phyloP scores from a whole-genome alignment of 495 filamentous ascomycete species.

The Thermochaetoides thermophila region DNA sequence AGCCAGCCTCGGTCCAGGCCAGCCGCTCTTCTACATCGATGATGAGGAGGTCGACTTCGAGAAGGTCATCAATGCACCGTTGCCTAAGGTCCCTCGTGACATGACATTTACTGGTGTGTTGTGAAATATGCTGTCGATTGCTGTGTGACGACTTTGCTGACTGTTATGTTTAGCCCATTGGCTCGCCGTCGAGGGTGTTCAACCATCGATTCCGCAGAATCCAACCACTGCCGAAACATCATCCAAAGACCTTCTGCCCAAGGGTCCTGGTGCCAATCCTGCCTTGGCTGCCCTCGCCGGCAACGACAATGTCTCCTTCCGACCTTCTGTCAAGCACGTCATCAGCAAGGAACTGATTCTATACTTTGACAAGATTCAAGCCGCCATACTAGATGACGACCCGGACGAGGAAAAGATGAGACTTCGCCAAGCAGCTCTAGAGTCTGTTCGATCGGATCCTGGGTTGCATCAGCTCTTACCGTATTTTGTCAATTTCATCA shows the following conservation, averaged over 20 bases:
- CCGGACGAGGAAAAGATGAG: slow-evolving; percentile 52
- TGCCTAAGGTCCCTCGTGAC: slow-evolving; percentile 91
- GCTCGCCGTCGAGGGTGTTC: slow-evolving; percentile 90
- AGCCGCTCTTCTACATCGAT: slow-evolving; percentile 92
- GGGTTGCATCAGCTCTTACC: slow-evolving; percentile 89
- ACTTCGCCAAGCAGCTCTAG: slow-evolving; percentile 70
- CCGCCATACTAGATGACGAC: slow-evolving; percentile 67
- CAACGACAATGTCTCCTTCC: slow-evolving; percentile 65
- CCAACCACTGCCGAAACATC: slow-evolving; percentile 69
- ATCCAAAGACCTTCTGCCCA: slow-evolving; percentile 70
- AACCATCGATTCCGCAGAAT: slow-evolving; percentile 91
- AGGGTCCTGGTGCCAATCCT: slow-evolving; percentile 73
- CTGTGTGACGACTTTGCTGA: not conserved
- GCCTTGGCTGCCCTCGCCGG: slow-evolving; percentile 70
- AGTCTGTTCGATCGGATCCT: slow-evolving; percentile 69
- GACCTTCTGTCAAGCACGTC: slow-evolving; percentile 86
- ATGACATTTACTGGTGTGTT: slow-evolving; percentile 72
- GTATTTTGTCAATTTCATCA: slow-evolving; percentile 89
- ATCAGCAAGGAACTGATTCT: slow-evolving; percentile 87
- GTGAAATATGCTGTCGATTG: not conserved
- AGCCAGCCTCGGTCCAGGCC: slow-evolving; percentile 83
- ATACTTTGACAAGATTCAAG: slow-evolving; percentile 92
- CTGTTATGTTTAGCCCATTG: slow-evolving; percentile 65
- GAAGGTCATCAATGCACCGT: slow-evolving; percentile 88
- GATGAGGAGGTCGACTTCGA: slow-evolving; percentile 98